Conservation (phyloP, 139 green algal species). For the Chlorella sp. region DNA sequence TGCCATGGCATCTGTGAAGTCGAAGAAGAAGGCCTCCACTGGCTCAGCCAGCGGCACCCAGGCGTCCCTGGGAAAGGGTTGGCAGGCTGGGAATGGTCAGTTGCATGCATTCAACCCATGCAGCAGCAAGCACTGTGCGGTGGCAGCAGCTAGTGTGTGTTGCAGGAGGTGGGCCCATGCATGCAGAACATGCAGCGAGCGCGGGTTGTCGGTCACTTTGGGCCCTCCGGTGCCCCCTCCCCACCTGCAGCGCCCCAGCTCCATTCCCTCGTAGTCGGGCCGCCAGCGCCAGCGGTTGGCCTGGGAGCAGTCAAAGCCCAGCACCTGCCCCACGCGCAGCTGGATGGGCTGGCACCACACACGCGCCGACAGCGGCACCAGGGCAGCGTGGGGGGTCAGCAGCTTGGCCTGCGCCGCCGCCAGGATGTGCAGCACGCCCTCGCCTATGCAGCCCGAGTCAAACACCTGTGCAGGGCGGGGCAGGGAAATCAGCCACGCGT, state of each 20-base stretch:
- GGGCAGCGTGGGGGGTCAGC: slow-evolving; percentile 52
- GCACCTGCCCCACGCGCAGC: slow-evolving; percentile 52
- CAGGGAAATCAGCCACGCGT: no score
- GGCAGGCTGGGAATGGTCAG: neutral
- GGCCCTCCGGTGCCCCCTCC: neutral
- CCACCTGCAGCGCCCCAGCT: slow-evolving; percentile 58
- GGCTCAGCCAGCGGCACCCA: slow-evolving; percentile 66
- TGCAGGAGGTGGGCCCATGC: neutral
- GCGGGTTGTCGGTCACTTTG: no score
- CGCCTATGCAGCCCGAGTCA: slow-evolving; percentile 85
- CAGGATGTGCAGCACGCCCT: slow-evolving; percentile 83
- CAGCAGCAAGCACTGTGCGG: no score
- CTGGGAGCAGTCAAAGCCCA: slow-evolving; percentile 58
- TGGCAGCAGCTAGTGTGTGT: neutral
- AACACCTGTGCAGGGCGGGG: slow-evolving; percentile 70
- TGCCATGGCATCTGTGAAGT: slow-evolving; percentile 67
- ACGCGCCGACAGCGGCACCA: slow-evolving; percentile 65
- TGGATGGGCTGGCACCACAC: slow-evolving; percentile 76
- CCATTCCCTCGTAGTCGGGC: slow-evolving; percentile 75
- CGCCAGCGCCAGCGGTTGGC: slow-evolving; percentile 72
- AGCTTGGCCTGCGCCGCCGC: slow-evolving; percentile 59
- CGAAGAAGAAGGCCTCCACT: slow-evolving; percentile 68
- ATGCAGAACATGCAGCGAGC: no score
- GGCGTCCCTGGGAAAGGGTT: slow-evolving; percentile 24
- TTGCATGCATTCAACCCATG: no score